A percentile compares a stretch with the other conserved stretches of the same genome.
Conservation (phyloP, 2,329 filamentous ascomycete genomes). For the Botryotinia narcissicola region DNA sequence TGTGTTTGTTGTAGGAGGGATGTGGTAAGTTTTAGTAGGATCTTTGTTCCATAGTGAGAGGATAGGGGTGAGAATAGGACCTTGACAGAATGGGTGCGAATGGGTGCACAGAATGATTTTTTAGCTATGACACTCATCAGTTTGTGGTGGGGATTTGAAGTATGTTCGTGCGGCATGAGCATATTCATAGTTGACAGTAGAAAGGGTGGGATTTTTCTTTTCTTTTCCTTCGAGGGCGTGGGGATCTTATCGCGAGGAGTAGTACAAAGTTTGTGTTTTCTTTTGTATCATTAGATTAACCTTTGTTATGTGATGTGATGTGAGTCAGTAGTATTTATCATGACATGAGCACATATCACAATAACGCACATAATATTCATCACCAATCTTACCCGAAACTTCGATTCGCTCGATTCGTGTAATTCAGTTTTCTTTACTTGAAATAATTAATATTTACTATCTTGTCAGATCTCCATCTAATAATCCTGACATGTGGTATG, state of each 20-base stretch:
- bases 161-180: neutral
- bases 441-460: neutral
- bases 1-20: constrained; percentile 92
- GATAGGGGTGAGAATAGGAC: neutral
- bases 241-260: neutral
- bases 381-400: neutral
- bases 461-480: neutral
- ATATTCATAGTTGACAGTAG: neutral
- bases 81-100: no score
- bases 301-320: neutral
- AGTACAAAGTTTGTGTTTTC: neutral
- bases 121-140: neutral
- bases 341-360: neutral
- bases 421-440: neutral
- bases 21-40: constrained; percentile 82
- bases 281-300: neutral
- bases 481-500: neutral
- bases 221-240: neutral
- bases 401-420: neutral
- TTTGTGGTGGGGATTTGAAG: neutral
- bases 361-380: neutral
- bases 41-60: constrained; percentile 69
- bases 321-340: neutral
- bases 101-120: neutral
- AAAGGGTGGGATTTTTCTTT: neutral